Conservation (phyloP, 176 grass and related monocot species). For the Musa beccarii region DNA sequence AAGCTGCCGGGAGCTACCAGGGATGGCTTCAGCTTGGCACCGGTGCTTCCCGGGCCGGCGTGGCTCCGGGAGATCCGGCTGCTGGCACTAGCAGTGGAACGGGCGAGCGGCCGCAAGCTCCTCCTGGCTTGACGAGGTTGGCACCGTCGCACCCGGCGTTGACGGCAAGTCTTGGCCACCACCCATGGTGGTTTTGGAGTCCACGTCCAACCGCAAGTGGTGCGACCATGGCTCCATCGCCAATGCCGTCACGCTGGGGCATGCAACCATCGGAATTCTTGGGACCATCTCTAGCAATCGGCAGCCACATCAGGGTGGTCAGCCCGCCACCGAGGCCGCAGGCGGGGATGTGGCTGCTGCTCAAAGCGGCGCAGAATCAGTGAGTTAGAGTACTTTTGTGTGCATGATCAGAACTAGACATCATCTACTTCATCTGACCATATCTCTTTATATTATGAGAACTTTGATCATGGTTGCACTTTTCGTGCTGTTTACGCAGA, state of each 20-base stretch:
- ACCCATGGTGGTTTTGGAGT: background rate
- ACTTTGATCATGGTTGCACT: background rate
- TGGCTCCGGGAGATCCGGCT: background rate
- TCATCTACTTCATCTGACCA: constrained; percentile 17
- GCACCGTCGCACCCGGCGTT: background rate
- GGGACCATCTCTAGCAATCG: background rate
- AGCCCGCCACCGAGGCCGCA: constrained; percentile 44
- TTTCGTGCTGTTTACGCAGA: constrained; percentile 28
- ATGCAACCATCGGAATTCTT: background rate
- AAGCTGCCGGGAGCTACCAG: constrained; percentile 19
- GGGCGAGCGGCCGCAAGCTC: background rate
- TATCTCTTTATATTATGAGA: constrained; percentile 17
- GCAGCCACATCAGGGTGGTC: constrained; percentile 37
- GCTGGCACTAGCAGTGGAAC: background rate
- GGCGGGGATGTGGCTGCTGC: constrained; percentile 59
- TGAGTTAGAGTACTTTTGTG: constrained; percentile 21
- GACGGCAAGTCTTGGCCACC: background rate
- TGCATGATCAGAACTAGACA: background rate
- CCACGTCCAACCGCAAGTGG: constrained; percentile 19
- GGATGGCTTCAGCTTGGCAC: constrained; percentile 74
- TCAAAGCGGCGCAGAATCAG: constrained; percentile 61
- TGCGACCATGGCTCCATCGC: constrained; percentile 9
- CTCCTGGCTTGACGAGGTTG: background rate
- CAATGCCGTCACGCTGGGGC: background rate
- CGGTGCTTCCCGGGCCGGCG: background rate